These are phyloP conservation scores for Tetrahymena elliotti DNA, from an alignment of 73 alveolate genomes.

Conservation along the genomic window DNA sequence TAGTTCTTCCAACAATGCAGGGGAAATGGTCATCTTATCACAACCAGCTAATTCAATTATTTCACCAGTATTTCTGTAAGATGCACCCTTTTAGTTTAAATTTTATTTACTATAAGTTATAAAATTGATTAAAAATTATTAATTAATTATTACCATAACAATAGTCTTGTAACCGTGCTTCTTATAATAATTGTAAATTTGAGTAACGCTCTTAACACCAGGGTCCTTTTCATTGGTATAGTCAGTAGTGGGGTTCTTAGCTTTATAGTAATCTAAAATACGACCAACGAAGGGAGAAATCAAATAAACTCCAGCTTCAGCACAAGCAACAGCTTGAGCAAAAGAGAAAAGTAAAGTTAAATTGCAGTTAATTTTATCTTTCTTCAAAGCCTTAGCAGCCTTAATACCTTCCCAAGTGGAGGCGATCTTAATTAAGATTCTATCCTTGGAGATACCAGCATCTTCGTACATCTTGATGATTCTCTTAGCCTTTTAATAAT, in stretches of 20 bases:
- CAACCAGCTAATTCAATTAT: conserved; percentile 62
- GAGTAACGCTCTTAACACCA: conserved; percentile 55
- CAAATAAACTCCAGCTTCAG: conserved; percentile 69
- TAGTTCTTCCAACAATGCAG: conserved; percentile 60
- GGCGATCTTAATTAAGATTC: conserved; percentile 70
- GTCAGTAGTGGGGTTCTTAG: conserved; percentile 43
- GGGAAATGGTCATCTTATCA: conserved; percentile 70
- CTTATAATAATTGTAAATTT: conserved; percentile 57
- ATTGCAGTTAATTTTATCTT: conserved; percentile 59
- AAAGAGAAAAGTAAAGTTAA: conserved; percentile 57
- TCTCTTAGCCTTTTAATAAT: conserved; percentile 29
- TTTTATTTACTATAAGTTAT: not conserved
- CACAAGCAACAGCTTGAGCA: conserved; percentile 68
- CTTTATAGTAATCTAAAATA: conserved; percentile 56
- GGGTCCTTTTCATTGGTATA: conserved; percentile 55
- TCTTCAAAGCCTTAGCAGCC: conserved; percentile 59
- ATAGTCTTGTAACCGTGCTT: conserved; percentile 50
- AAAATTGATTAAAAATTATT: not conserved
- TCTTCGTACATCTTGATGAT: conserved; percentile 43
- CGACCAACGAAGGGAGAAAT: conserved; percentile 79
- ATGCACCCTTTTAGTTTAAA: conserved; percentile 20
- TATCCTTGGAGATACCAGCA: conserved; percentile 45
- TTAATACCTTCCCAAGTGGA: conserved; percentile 78
- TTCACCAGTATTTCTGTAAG: conserved; percentile 49
- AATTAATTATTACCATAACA: conserved; percentile 60